Evolutionary conservation across 2,329 filamentous ascomycete species (phyloP), one percentile per base, ranked within the genome.

Genomic region (Aspergillus tubingensis): DNA sequence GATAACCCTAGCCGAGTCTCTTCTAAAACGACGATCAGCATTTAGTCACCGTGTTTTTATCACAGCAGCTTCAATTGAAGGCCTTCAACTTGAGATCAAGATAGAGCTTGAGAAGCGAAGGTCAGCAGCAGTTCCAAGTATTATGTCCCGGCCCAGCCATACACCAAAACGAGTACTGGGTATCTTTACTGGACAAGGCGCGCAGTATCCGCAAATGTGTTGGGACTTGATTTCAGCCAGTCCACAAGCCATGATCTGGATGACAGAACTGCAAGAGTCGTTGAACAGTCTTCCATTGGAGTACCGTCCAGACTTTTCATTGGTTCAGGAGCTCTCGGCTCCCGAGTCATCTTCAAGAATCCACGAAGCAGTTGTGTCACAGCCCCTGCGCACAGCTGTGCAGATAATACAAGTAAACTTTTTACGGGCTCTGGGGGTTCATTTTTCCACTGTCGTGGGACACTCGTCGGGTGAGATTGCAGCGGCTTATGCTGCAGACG

Each of bases 391-490:
- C 11, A 63, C 62, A 1, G 66, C 66, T 2, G 30, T 71, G 2
- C 70, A 72, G 36, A 63, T 72, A 25, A 53, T 60, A 1, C 57
- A 71, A 4, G 63, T 68, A 1, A 59, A 66, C 5, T 48, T 70
- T 10, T 58, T 70, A 17, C 57, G 59, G 0, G 53, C 64, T 0
- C 71, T 71, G 13, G 73, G 74, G 5, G 60, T 81, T 13, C 51
- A 38, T 0, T 70, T 77, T 4, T 25, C 52, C 7, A 72, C 70
- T 2, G 77, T 79, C 0, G 72, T 81, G 3, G 81, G 81, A 7
- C 81, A 83, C 66, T 82, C 79, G 0, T 79, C 76, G 0, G 81
- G 81, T 10, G 81, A 83, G 63, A 83, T 83, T n/a, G 80, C 65
- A 2, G 79, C 79, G 0, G 81, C 79, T 0, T 84, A 82, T 62